Evolutionary conservation across 2,329 filamentous ascomycete species (phyloP).

Genomic region (Talaromyces sp.): DNA sequence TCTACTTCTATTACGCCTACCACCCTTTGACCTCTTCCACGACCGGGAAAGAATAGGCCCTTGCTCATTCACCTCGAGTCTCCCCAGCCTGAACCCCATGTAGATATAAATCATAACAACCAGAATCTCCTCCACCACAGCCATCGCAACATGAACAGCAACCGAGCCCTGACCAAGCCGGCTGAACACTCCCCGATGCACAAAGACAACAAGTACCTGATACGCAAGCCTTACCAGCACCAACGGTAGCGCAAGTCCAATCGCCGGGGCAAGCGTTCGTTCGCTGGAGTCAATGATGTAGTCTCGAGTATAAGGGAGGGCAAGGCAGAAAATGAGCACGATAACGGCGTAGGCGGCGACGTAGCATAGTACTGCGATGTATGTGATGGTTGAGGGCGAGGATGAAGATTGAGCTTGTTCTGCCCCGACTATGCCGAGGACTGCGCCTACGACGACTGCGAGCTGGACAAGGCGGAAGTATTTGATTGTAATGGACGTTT

Average conservation of each 20-base stretch:
- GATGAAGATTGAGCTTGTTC: background rate
- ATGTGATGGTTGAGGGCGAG: background rate
- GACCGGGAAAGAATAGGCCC: background rate
- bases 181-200: background rate
- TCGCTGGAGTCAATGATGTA: background rate
- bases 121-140: background rate
- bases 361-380: conserved; percentile 8
- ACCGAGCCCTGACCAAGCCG: background rate
- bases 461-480: conserved; percentile 6
- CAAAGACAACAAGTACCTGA: conserved; percentile 8
- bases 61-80: background rate
- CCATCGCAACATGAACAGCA: background rate
- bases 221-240: conserved; percentile 1
- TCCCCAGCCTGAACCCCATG: background rate
- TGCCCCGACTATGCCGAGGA: conserved; percentile 3
- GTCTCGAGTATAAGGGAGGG: background rate
- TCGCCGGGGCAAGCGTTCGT: background rate
- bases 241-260: background rate
- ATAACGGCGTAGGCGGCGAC: background rate
- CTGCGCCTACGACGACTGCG: conserved; percentile 4
- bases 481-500: background rate
- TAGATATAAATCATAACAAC: background rate
- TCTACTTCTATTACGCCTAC: background rate
- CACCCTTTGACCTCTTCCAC: background rate
- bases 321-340: background rate